Conservation (phyloP, 306 rosid species). For the Nissolia schottii region DNA sequence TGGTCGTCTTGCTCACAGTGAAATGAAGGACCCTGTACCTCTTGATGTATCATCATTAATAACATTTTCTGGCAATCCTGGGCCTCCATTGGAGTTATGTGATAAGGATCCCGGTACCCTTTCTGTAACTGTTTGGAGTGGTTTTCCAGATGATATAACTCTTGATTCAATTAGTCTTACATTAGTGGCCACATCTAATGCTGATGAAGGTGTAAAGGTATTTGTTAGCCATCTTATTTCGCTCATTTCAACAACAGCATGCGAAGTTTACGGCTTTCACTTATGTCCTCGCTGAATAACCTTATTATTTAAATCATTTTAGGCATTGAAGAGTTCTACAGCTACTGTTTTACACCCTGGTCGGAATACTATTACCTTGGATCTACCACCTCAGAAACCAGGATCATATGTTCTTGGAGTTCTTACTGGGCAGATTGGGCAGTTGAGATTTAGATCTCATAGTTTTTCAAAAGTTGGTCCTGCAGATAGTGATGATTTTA, state of each 20-base stretch:
- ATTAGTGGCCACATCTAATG: slow-evolving; percentile 70
- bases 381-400: slow-evolving; percentile 92
- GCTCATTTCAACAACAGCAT: slow-evolving; percentile 15
- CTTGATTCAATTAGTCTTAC: slow-evolving; percentile 92
- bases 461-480: slow-evolving; percentile 96
- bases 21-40: slow-evolving; percentile 95
- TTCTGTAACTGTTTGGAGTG: slow-evolving; percentile 89
- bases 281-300: slow-evolving; percentile 12
- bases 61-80: slow-evolving; percentile 93
- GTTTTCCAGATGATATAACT: slow-evolving; percentile 94
- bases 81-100: slow-evolving; percentile 90
- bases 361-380: slow-evolving; percentile 81
- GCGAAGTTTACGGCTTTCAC: slow-evolving; percentile 14
- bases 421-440: slow-evolving; percentile 95
- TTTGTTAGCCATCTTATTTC: slow-evolving; percentile 18
- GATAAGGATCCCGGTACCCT: slow-evolving; percentile 90
- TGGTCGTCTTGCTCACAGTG: slow-evolving; percentile 82
- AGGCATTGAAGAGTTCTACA: slow-evolving; percentile 79
- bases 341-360: slow-evolving; percentile 83
- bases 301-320: slow-evolving; percentile 30
- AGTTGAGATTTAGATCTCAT: slow-evolving; percentile 86
- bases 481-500: slow-evolving; percentile 84
- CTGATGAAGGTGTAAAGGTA: slow-evolving; percentile 98
- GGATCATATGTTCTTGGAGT: slow-evolving; percentile 98
- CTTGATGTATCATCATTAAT: slow-evolving; percentile 91